These are phyloP conservation scores for Jaenimonas drosophilae DNA, from an alignment of 208 protist genomes.

Conservation along the genomic window DNA sequence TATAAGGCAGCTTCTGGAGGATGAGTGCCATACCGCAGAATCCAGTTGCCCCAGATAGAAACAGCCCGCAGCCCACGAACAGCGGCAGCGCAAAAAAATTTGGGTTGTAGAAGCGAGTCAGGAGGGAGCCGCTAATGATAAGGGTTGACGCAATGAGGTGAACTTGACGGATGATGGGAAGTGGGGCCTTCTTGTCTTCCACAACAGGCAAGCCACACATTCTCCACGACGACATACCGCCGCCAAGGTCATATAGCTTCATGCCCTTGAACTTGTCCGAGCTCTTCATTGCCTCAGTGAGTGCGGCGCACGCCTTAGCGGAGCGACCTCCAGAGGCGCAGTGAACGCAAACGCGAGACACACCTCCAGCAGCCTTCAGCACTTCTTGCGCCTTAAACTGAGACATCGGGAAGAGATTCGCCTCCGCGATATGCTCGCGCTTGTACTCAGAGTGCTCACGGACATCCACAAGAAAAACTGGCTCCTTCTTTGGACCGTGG, in stretches of 20 bases:
- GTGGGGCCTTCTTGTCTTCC: constrained; percentile 23
- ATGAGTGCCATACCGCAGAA: constrained; percentile 42
- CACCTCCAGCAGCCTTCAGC: constrained; percentile 13
- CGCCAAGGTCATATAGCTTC: constrained; percentile 23
- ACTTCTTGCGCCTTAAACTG: constrained; percentile 13
- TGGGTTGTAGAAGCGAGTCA: constrained; percentile 15
- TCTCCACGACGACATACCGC: constrained; percentile 32
- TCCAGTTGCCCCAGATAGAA: constrained; percentile 24
- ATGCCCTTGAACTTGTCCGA: constrained; percentile 4
- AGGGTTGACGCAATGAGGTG: constrained; percentile 34
- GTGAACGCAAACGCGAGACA: constrained; percentile 15
- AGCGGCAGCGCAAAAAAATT: constrained; percentile 26
- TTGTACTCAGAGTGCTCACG: constrained; percentile 28
- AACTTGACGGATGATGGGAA: constrained; percentile 39
- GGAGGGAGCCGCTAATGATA: constrained; percentile 18
- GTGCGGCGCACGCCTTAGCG: constrained; percentile 4
- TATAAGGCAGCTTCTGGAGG: constrained; percentile 25
- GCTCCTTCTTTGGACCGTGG: constrained; percentile 6
- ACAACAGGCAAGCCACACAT: constrained; percentile 12
- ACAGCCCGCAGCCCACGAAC: constrained; percentile 25
- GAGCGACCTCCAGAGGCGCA: constrained; percentile 34
- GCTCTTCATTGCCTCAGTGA: constrained; percentile 9
- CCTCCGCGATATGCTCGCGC: constrained; percentile 25
- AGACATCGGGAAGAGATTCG: constrained; percentile 17
- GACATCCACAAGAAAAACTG: constrained; percentile 28